Evolutionary conservation across 2,329 filamentous ascomycete species (phyloP), one percentile per base, ranked within the genome.

Genomic region (Aulographum hederae): DNA sequence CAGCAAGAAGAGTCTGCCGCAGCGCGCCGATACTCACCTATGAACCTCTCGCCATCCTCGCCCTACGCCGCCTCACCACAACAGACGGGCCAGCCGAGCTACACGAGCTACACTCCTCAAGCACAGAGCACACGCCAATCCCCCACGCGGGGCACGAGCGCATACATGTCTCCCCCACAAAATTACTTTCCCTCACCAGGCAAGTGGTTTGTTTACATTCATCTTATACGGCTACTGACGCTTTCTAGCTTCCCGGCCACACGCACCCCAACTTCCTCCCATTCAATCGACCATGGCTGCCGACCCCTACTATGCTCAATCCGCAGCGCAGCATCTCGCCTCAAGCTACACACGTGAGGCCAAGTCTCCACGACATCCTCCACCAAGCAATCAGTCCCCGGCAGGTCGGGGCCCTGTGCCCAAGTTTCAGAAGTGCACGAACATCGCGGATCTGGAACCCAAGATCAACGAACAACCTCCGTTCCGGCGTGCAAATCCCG

Each of bases 11-110:
- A 79, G 36, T 89, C 82, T 27, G 67, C 80, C 31, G 81, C 82
- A 35, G 80, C 84, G 37, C 80, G 91, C 52, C 73, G 85, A 49
- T 95, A 95, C 57, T 95, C 86, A 29, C 89, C 86, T 40, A 94
- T 94, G 85, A 86, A 93, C 52, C 61, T 91, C 38, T 82, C 84
- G 37, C 80, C 84, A 26, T 72, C 76, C 20, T 77, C 79, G 34
- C 74, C 82, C 20, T 91, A 91, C 57, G 67, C 70, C 49, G 65
- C 58, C 6, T 8, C 16, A 51, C 69, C 62, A 38, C 70, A 60
- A 47, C 61, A 60, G 39, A n/a, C n/a, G n/a, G 46, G 45, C 40
- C 48, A 61, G 35, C 43, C 37, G 37, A 30, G 30, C 15, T 56
- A 55, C 38, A 49, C 47, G 32, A 53, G 48, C 47, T 56, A 54